Percentiles rank a stretch among this genome's conserved stretches.
phyloP scores from a whole-genome alignment of 2,329 filamentous ascomycete genomes.

The Xylariaceae sp. region DNA sequence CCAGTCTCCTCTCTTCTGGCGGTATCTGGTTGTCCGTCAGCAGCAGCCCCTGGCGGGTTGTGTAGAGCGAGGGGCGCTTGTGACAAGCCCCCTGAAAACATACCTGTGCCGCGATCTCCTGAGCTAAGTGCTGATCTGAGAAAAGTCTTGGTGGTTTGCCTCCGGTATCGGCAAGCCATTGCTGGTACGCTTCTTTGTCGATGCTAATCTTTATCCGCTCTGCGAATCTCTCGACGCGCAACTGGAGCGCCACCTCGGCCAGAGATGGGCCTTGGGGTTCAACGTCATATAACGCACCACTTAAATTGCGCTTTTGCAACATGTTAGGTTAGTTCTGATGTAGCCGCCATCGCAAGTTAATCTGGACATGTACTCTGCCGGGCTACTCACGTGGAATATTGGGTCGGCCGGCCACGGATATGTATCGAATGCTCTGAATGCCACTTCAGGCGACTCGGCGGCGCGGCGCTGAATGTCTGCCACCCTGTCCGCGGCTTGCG shows the following conservation, averaged over 20 bases:
- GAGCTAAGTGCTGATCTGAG: slow-evolving; percentile 21
- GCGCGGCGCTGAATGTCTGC: slow-evolving; percentile 24
- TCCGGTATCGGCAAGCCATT: slow-evolving; percentile 21
- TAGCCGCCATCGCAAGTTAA: too few relatives aligned
- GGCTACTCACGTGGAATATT: slow-evolving; percentile 25
- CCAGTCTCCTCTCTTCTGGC: slow-evolving; percentile 12
- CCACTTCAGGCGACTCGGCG: slow-evolving; percentile 23
- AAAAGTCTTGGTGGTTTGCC: slow-evolving; percentile 19
- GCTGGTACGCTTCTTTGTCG: slow-evolving; percentile 23
- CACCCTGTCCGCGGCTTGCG: slow-evolving; percentile 10
- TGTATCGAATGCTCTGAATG: slow-evolving; percentile 27
- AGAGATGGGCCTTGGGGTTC: slow-evolving; percentile 12
- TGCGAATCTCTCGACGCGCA: slow-evolving; percentile 25
- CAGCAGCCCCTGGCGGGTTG: neutral
- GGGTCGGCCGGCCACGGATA: slow-evolving; percentile 29
- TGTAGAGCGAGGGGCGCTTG: neutral
- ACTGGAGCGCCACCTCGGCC: slow-evolving; percentile 20
- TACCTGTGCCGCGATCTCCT: slow-evolving; percentile 22
- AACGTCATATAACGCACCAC: slow-evolving; percentile 10
- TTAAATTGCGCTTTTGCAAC: slow-evolving; percentile 14
- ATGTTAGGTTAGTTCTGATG: too few relatives aligned
- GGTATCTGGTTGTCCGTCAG: slow-evolving; percentile 11
- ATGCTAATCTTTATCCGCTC: slow-evolving; percentile 26
- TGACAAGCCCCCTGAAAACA: slow-evolving; percentile 2
- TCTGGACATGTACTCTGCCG: too few relatives aligned